A percentile compares a stretch with the other conserved stretches of the same genome.
These are phyloP conservation scores for Sordariomycetes sp. DNA, from an alignment of 2,329 filamentous ascomycete genomes.

Conservation along the genomic window DNA sequence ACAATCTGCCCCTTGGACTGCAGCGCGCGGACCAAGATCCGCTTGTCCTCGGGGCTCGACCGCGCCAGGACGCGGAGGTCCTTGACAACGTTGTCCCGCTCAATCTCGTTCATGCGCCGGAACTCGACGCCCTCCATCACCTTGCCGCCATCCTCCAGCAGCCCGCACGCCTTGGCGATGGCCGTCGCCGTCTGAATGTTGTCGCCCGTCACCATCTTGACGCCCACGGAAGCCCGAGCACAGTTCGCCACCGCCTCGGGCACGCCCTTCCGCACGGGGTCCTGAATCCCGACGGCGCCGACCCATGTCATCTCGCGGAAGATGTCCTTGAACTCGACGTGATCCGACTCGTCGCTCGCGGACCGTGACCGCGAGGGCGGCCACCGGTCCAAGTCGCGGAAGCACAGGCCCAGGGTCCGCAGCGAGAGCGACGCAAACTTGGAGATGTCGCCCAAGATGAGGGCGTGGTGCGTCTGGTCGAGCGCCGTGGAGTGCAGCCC, in stretches of 20 bases:
- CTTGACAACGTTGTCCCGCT: slow-evolving; percentile 34
- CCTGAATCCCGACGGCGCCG: slow-evolving; percentile 48
- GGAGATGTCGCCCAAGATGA: slow-evolving; percentile 40
- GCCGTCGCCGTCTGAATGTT: slow-evolving; percentile 26
- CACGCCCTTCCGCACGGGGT: slow-evolving; percentile 49
- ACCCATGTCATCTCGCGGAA: slow-evolving; percentile 26
- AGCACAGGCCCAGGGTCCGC: slow-evolving; percentile 51
- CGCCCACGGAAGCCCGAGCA: slow-evolving; percentile 48
- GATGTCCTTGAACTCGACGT: slow-evolving; percentile 23
- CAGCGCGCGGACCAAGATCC: slow-evolving; percentile 39
- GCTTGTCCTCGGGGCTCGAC: slow-evolving; percentile 46
- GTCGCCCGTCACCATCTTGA: slow-evolving; percentile 47
- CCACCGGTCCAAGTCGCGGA: slow-evolving; percentile 43
- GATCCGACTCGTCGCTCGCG: slow-evolving; percentile 16
- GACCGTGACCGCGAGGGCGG: slow-evolving; percentile 20
- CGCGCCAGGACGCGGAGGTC: slow-evolving; percentile 40
- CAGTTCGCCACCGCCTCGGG: slow-evolving; percentile 47
- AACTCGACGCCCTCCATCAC: slow-evolving; percentile 44
- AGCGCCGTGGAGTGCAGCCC: slow-evolving; percentile 14
- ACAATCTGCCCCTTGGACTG: slow-evolving; percentile 43
- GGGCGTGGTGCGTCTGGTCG: slow-evolving; percentile 14
- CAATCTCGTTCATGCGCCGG: slow-evolving; percentile 33
- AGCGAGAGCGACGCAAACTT: slow-evolving; percentile 32
- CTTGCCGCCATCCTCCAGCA: slow-evolving; percentile 41
- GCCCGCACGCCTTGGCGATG: slow-evolving; percentile 31